Evolutionary conservation across 257 asterid species (phyloP).

Genomic region (Scutellaria barbata): DNA sequence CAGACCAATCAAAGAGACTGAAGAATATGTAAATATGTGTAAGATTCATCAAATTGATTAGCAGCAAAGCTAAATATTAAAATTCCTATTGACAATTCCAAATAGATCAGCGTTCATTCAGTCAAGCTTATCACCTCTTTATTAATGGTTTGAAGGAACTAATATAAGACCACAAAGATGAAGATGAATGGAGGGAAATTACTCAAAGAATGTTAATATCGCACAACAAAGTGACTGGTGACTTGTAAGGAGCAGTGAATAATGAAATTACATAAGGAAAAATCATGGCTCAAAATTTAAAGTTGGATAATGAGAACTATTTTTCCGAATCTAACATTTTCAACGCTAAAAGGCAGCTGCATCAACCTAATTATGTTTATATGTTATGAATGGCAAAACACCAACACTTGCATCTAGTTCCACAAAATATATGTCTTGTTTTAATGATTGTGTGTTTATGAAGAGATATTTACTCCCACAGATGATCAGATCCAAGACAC

Average conservation of each 20-base stretch:
- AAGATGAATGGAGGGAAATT: constrained; percentile 7
- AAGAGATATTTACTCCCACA: constrained; percentile 6
- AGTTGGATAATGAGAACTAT: constrained; percentile 8
- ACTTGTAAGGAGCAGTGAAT: constrained; percentile 11
- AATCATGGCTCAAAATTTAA: not conserved
- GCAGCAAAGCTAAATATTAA: constrained; percentile 13
- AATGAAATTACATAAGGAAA: constrained; percentile 12
- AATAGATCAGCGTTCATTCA: constrained; percentile 18
- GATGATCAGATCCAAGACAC: constrained; percentile 4
- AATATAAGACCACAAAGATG: constrained; percentile 13
- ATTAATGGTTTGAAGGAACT: constrained; percentile 18
- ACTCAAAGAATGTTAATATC: constrained; percentile 26
- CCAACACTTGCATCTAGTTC: not conserved
- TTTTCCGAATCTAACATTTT: not conserved
- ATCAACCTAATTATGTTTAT: constrained; percentile 5
- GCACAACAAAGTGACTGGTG: not conserved
- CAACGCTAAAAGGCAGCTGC: not conserved
- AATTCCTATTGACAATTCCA: constrained; percentile 23
- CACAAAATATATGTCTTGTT: constrained; percentile 14
- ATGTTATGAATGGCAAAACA: constrained; percentile 2
- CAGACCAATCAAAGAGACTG: constrained; percentile 14
- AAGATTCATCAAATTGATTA: constrained; percentile 12
- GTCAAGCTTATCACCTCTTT: constrained; percentile 25
- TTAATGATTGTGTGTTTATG: constrained; percentile 8
- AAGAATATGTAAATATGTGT: not conserved